These are phyloP conservation scores for Xylariaceae sp. DNA, from an alignment of 2,329 filamentous ascomycete species.

Conservation along the genomic window DNA sequence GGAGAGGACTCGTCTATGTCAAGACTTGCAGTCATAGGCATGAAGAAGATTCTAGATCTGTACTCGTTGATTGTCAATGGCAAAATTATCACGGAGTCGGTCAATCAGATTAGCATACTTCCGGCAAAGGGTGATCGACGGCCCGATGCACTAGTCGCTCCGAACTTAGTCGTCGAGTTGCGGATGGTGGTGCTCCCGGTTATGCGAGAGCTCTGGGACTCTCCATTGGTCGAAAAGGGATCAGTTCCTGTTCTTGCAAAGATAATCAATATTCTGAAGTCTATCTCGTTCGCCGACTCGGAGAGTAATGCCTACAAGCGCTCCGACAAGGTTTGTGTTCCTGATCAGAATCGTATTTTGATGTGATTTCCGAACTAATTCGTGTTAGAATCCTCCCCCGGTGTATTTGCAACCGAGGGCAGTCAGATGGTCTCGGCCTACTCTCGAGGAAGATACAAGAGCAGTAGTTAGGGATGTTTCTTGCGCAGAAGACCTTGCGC, in stretches of 20 bases:
- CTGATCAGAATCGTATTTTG: not conserved
- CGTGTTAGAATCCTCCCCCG: slow-evolving; percentile 31
- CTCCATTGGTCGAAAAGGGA: slow-evolving; percentile 78
- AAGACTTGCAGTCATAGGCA: slow-evolving; percentile 57
- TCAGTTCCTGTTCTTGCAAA: slow-evolving; percentile 75
- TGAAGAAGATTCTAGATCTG: slow-evolving; percentile 84
- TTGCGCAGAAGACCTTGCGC: slow-evolving; percentile 58
- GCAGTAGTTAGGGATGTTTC: slow-evolving; percentile 40
- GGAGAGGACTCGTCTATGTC: slow-evolving; percentile 50
- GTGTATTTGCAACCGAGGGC: slow-evolving; percentile 48
- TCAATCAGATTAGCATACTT: slow-evolving; percentile 54
- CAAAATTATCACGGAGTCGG: slow-evolving; percentile 79
- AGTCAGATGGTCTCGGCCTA: slow-evolving; percentile 51
- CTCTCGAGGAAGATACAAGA: slow-evolving; percentile 34
- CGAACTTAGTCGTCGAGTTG: slow-evolving; percentile 85
- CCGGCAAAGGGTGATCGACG: slow-evolving; percentile 44
- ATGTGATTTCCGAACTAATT: slow-evolving; percentile 15
- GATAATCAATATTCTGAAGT: slow-evolving; percentile 81
- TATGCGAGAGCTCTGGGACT: slow-evolving; percentile 81
- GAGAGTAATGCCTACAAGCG: slow-evolving; percentile 69
- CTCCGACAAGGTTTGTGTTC: slow-evolving; percentile 56
- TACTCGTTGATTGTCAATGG: slow-evolving; percentile 76
- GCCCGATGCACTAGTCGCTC: slow-evolving; percentile 49
- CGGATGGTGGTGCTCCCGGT: slow-evolving; percentile 78
- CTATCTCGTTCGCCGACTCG: slow-evolving; percentile 74